Conservation (phyloP, 139 green algal genomes). For the Auxenochlorella pyrenoidosa region DNA sequence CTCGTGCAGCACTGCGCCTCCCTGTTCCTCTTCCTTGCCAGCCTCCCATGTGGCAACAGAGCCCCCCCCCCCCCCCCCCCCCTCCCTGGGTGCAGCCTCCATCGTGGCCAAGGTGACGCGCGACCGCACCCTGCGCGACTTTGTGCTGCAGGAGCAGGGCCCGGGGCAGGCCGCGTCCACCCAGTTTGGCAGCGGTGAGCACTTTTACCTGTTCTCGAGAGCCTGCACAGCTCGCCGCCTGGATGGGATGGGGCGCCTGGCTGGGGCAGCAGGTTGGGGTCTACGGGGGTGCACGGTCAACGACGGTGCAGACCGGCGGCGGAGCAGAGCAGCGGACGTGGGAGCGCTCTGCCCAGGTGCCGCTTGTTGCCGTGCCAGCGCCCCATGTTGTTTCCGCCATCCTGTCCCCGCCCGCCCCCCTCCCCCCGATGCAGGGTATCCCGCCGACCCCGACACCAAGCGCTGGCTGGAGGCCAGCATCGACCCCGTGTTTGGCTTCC, state of each 20-base stretch:
- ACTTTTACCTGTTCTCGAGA: too few species aligned
- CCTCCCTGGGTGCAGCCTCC: constrained; percentile 62
- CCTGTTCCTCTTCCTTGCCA: not conserved
- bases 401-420: too few species aligned
- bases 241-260: too few species aligned
- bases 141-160: not conserved
- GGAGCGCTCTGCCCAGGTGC: too few species aligned
- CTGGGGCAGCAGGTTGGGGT: too few species aligned
- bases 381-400: too few species aligned
- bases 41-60: not conserved
- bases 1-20: too few species aligned
- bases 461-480: constrained; percentile 76
- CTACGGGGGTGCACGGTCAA: too few species aligned
- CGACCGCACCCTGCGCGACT: constrained; percentile 47
- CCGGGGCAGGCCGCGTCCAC: constrained; percentile 60
- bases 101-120: constrained; percentile 92
- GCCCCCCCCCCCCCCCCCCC: not conserved
- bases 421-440: not conserved
- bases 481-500: constrained; percentile 89
- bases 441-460: constrained; percentile 80
- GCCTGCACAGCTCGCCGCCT: too few species aligned
- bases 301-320: too few species aligned
- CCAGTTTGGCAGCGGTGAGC: constrained; percentile 50
- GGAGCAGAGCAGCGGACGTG: too few species aligned
- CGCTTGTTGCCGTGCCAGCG: not conserved